A percentile compares a stretch with the other conserved stretches of the same genome.
These are phyloP conservation scores for Phytopythium ostracodes DNA, from an alignment of 352 stramenopile species.

Conservation along the genomic window DNA sequence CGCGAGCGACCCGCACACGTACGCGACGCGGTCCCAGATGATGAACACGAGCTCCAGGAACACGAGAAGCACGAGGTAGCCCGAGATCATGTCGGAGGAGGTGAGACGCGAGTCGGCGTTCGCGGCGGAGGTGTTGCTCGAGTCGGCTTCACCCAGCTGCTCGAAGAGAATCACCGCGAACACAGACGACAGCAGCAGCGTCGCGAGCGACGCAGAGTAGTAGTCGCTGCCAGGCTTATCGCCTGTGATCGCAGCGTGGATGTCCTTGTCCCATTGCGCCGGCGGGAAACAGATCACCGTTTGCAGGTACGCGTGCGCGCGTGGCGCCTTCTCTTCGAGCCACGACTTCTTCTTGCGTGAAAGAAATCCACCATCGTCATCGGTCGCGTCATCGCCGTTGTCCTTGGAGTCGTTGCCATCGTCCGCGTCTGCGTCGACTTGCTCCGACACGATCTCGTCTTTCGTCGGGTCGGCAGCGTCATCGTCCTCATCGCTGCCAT, in stretches of 20 bases:
- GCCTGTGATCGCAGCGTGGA: conserved; percentile 72
- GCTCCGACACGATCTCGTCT: conserved; percentile 40
- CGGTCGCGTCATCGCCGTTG: conserved; percentile 46
- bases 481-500: not conserved
- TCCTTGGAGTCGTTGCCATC: conserved; percentile 14
- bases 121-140: conserved; percentile 25
- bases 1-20: conserved; percentile 65
- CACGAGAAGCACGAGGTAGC: conserved; percentile 83
- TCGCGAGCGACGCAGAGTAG: conserved; percentile 60
- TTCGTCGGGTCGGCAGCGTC: not conserved
- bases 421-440: conserved; percentile 63
- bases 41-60: conserved; percentile 77
- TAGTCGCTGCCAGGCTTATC: conserved; percentile 79
- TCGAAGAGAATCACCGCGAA: conserved; percentile 82
- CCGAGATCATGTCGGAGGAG: conserved; percentile 75
- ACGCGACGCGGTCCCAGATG: conserved; percentile 84
- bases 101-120: conserved; percentile 50
- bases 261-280: conserved; percentile 82
- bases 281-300: conserved; percentile 61
- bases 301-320: conserved; percentile 53
- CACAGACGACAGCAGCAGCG: conserved; percentile 58
- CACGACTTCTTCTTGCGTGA: conserved; percentile 49
- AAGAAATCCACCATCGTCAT: conserved; percentile 30
- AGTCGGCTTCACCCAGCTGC: conserved; percentile 52
- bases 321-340: conserved; percentile 46